Evolutionary conservation across 305 asterid genomes (phyloP), one percentile per base, ranked within the genome.

Genomic region (Solanum hybrid): DNA sequence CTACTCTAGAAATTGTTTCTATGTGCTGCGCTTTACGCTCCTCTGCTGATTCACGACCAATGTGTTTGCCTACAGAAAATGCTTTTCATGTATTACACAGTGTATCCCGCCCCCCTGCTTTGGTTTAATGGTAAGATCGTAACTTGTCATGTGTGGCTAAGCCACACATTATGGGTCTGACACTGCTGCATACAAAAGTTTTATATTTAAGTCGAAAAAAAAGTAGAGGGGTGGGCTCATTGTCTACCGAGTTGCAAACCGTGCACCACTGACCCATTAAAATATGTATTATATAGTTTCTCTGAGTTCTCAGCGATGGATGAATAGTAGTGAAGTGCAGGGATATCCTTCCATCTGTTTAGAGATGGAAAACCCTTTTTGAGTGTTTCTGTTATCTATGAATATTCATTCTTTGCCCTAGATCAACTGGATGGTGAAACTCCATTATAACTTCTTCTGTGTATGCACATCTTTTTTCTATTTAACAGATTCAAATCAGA

Each of bases 401-500:
- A 34, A 32, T 31, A 32, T 34, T 35, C 78, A 60, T 60, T 60
- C 72, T 72, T n/a, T 66, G 69, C 14, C 69, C 85, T 75, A 11
- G 88, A 84, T 85, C 88, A 85, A 27, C 51, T 32, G 77, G 51
- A 32, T 85, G 77, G 75, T 85, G 77, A 34, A 71, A 87, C 24
- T 89, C 73, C 69, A 77, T 24, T 85, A 78, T 40, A 91, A 91
- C 73, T 91, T 76, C 66, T 42, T 45, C 14, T 77, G 15, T 72
- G 85, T 72, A 85, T 35, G 89, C 24, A 79, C 91, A 81, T 26
- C 45, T 26, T 90, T 78, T 91, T 91, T 85, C 56, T 60, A 60
- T 85, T 56, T 85, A 12, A 66, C 96, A 98, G 99, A 97, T 98
- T 98, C 93, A 98, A 98, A 93, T 98, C 99, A 24, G 99, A 98